These are phyloP conservation scores for Phylloporus sp. DNA, from an alignment of 1,284 basidiomycete species.

Conservation along the genomic window DNA sequence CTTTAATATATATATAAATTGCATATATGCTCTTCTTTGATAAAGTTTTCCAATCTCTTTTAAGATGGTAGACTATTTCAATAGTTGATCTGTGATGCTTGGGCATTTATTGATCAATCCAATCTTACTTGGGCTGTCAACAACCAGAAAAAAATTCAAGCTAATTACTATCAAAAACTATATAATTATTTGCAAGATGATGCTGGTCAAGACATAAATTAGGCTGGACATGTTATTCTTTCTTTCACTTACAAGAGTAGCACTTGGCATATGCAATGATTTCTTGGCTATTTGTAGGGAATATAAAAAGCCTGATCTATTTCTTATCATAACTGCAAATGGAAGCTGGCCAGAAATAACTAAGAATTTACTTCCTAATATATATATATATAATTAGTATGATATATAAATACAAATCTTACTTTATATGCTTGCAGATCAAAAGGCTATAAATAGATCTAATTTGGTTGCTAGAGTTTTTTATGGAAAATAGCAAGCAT, in stretches of 20 bases:
- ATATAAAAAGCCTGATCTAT: background rate
- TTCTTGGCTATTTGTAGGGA: background rate
- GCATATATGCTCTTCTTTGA: background rate
- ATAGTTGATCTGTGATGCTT: background rate
- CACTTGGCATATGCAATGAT: background rate
- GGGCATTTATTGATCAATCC: background rate
- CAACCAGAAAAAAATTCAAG: no score
- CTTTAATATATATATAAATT: background rate
- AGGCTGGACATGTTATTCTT: no score
- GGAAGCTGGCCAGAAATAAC: background rate
- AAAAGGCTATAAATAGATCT: slow-evolving; percentile 45
- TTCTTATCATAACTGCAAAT: background rate
- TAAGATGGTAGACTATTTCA: background rate
- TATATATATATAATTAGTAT: background rate
- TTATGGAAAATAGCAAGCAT: slow-evolving; percentile 41
- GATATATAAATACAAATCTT: background rate
- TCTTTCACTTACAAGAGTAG: no score
- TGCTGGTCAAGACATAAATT: no score
- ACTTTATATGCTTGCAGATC: slow-evolving; percentile 19
- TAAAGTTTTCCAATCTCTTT: background rate
- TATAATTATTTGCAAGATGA: no score
- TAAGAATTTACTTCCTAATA: background rate
- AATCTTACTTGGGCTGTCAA: no score
- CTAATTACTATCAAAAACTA: no score
- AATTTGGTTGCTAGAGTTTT: slow-evolving; percentile 53